phyloP scores from a whole-genome alignment of 139 green algal species.

The Closterium sp. region DNA sequence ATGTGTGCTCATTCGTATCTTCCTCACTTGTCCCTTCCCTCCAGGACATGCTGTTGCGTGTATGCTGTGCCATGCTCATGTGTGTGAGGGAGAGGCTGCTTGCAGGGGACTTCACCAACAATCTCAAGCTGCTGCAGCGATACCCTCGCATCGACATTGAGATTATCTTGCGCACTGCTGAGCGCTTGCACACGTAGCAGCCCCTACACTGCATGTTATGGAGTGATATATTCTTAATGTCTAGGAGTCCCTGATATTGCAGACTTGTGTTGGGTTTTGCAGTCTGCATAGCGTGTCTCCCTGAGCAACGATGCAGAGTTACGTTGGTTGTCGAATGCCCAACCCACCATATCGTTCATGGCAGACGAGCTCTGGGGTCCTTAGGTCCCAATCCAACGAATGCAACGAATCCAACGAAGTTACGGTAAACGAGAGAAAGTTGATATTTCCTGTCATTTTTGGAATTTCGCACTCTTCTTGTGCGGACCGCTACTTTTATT shows the following conservation, averaged over 20 bases:
- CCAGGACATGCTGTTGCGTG: constrained; percentile 64
- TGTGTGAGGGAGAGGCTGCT: constrained; percentile 66
- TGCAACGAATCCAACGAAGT: too few relatives aligned
- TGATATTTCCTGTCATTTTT: too few relatives aligned
- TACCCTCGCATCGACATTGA: constrained; percentile 64
- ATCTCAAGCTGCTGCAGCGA: constrained; percentile 88
- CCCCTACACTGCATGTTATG: background rate
- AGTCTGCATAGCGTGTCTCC: too few relatives aligned
- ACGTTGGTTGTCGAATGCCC: too few relatives aligned
- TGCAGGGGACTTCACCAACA: constrained; percentile 81
- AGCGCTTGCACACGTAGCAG: background rate
- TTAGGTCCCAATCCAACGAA: too few relatives aligned
- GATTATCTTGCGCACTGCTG: constrained; percentile 22
- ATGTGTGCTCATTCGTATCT: background rate
- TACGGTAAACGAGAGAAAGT: too few relatives aligned
- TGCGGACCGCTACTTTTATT: too few relatives aligned
- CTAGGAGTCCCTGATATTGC: background rate
- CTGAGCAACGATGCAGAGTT: too few relatives aligned
- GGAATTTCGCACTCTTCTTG: too few relatives aligned
- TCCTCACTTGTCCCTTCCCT: background rate
- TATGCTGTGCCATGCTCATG: constrained; percentile 89
- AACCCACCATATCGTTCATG: too few relatives aligned
- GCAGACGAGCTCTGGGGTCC: too few relatives aligned
- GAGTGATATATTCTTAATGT: background rate
- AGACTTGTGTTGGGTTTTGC: background rate